phyloP scores from a whole-genome alignment of 352 stramenopile species.

The Pythium aquatile region DNA sequence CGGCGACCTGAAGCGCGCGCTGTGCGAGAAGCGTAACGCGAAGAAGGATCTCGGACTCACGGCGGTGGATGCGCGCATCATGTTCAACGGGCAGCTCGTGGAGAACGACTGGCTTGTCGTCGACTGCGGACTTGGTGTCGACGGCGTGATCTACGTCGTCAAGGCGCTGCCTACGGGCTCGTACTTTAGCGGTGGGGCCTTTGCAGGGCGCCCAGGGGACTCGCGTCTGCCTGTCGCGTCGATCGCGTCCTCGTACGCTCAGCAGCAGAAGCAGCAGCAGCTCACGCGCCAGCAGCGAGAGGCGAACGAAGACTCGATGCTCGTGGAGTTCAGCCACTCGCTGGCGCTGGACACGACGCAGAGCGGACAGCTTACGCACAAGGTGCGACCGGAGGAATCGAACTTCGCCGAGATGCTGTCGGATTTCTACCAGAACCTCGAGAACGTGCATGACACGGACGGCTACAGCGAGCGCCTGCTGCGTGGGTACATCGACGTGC shows the following conservation, averaged over 20 bases:
- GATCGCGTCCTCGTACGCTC: conserved; percentile 63
- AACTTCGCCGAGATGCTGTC: conserved; percentile 74
- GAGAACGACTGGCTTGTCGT: conserved; percentile 79
- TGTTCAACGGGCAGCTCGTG: conserved; percentile 74
- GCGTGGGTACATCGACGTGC: conserved; percentile 71
- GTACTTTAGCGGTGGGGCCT: conserved; percentile 20
- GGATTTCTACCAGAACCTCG: conserved; percentile 74
- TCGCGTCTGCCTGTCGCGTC: conserved; percentile 67
- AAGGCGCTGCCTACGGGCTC: conserved; percentile 24
- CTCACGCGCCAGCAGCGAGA: conserved; percentile 19
- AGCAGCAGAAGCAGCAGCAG: conserved; percentile 23
- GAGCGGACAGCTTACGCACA: conserved; percentile 43
- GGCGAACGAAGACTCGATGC: conserved; percentile 38
- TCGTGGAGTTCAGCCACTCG: conserved; percentile 45
- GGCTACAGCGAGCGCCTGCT: conserved; percentile 73
- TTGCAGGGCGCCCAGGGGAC: conserved; percentile 27
- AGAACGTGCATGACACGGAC: conserved; percentile 68
- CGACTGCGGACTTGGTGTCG: conserved; percentile 75
- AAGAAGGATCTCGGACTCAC: conserved; percentile 44
- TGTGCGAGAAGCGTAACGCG: conserved; percentile 58
- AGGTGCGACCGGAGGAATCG: conserved; percentile 70
- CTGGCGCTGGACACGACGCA: conserved; percentile 36
- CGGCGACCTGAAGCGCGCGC: conserved; percentile 57
- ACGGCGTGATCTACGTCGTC: conserved; percentile 73
- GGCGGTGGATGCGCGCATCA: conserved; percentile 50